phyloP scores from a whole-genome alignment of 1,284 basidiomycete species.

The Lentinula novae-zelandiae region DNA sequence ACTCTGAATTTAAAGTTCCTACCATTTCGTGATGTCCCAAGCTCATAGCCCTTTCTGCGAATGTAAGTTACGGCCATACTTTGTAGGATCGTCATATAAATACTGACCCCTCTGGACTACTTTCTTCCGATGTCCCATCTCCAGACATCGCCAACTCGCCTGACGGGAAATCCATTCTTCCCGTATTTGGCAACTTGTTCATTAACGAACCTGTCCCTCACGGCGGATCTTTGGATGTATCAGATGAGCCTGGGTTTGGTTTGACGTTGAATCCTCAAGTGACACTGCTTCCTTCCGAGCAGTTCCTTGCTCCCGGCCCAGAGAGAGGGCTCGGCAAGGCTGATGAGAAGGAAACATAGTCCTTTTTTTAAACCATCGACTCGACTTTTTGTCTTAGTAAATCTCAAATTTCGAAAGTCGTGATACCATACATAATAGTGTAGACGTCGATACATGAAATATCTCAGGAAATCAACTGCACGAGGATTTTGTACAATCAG shows the following conservation, averaged over 20 bases:
- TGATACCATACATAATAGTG: no score
- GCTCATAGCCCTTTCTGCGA: conserved; percentile 32
- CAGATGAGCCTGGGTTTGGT: conserved; percentile 43
- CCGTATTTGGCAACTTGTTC: conserved; percentile 50
- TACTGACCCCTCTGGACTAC: neutral
- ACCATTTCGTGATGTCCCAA: conserved; percentile 34
- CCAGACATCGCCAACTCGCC: conserved; percentile 47
- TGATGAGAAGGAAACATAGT: neutral
- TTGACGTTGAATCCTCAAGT: conserved; percentile 42
- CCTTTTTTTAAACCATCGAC: no score
- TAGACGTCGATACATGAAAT: no score
- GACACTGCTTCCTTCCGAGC: conserved; percentile 18
- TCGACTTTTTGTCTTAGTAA: no score
- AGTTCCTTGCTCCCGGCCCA: conserved; percentile 12
- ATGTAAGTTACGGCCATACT: conserved; percentile 11
- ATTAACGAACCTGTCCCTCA: conserved; percentile 43
- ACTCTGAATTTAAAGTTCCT: conserved; percentile 14
- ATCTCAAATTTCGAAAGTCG: no score
- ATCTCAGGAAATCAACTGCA: no score
- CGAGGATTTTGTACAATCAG: no score
- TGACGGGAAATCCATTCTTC: conserved; percentile 42
- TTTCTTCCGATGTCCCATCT: conserved; percentile 21
- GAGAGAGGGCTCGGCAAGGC: conserved; percentile 13
- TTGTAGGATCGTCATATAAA: no score
- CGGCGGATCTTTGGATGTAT: conserved; percentile 38